Evolutionary conservation across 75 land plant species (phyloP).

Genomic region (Larix kaempferi): DNA sequence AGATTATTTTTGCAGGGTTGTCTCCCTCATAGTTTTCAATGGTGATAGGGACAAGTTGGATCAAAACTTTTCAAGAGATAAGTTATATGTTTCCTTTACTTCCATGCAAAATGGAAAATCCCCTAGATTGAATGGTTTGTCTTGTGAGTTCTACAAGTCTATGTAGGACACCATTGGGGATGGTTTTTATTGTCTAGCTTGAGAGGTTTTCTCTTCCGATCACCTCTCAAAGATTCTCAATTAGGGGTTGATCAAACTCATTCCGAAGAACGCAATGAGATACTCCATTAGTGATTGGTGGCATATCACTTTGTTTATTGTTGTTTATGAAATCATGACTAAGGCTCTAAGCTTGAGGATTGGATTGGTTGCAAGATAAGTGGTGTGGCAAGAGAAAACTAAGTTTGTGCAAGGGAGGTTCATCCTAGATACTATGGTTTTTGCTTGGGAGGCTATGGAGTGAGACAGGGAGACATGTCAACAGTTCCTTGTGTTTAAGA

Average conservation of each 20-base stretch:
- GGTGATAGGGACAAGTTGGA: too few relatives aligned
- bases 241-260: background rate
- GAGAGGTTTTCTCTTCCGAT: background rate
- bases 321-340: background rate
- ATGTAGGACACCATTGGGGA: too few relatives aligned
- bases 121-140: too few relatives aligned
- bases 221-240: background rate
- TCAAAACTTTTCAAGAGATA: too few relatives aligned
- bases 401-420: background rate
- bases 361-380: background rate
- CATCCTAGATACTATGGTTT: background rate
- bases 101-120: too few relatives aligned
- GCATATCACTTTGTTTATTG: too few relatives aligned
- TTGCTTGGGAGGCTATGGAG: background rate
- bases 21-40: too few relatives aligned
- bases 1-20: too few relatives aligned
- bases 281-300: background rate
- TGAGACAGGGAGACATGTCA: background rate
- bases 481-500: background rate
- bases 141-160: too few relatives aligned
- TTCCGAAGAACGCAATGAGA: background rate
- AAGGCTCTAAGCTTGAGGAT: background rate
- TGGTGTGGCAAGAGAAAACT: background rate
- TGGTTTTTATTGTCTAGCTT: too few relatives aligned
- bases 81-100: too few relatives aligned